Conservation (phyloP, 2,329 filamentous ascomycete genomes). For the Phaeosphaeria sp. region DNA sequence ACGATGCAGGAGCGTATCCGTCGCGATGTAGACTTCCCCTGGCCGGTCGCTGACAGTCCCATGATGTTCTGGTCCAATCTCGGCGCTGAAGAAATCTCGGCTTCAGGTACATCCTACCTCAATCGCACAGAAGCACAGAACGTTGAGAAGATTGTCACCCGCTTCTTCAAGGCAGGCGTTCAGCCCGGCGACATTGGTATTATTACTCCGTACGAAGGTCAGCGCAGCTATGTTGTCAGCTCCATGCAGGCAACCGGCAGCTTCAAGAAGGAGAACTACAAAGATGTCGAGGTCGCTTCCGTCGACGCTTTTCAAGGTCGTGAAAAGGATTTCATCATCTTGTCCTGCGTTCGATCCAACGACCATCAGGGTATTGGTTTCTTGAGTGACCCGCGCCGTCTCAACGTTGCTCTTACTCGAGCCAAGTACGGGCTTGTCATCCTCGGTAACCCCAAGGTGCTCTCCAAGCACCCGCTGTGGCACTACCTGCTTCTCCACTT, state of each 20-base stretch:
- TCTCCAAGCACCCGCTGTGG: conserved; percentile 98
- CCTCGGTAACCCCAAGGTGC: conserved; percentile 94
- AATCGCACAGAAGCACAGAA: conserved; percentile 97
- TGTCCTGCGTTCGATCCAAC: conserved; percentile 97
- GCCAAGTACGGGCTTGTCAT: conserved; percentile 97
- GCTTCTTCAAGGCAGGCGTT: conserved; percentile 99
- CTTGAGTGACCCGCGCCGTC: conserved; percentile 93
- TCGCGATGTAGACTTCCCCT: conserved; percentile 95
- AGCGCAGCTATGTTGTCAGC: conserved; percentile 96
- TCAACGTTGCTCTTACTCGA: conserved; percentile 95
- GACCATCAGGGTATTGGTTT: conserved; percentile 99
- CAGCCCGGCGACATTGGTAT: conserved; percentile 93
- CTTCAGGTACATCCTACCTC: conserved; percentile 95
- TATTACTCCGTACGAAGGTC: conserved; percentile 97
- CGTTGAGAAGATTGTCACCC: conserved; percentile 97
- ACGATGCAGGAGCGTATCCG: conserved; percentile 87
- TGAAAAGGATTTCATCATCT: conserved; percentile 98
- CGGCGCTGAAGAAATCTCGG: conserved; percentile 96
- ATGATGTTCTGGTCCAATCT: conserved; percentile 99
- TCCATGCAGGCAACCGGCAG: conserved; percentile 99
- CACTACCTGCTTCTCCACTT: conserved; percentile 94
- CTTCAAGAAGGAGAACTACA: conserved; percentile 98
- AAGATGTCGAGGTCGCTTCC: conserved; percentile 97
- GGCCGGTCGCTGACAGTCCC: conserved; percentile 90
- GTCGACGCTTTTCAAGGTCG: conserved; percentile 98